Base-by-base conservation (phyloP, 2,329 filamentous ascomycete genomes). In the Westerdykella sp. region DNA sequence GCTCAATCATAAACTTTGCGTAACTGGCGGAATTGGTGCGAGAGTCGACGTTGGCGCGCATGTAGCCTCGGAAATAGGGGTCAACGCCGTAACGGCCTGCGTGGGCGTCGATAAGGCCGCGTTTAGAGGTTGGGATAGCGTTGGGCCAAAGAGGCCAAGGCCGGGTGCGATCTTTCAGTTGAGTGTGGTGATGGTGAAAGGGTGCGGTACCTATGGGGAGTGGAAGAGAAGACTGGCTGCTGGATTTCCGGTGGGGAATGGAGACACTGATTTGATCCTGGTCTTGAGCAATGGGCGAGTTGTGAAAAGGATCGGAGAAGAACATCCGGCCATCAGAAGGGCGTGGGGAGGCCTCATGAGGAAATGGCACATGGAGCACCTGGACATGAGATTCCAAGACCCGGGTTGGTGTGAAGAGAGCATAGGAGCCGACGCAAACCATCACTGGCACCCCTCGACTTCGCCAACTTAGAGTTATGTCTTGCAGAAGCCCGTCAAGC, bases 81-180 rank as follows among this genome's bases (percentile, higher is more conserved):
- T 59, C 57, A 3, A 45, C 34, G 15, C 54, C 57, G 32, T 60
- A 59, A 11, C 53, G 48, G 9, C 53, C 55, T 6, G 51, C 46
- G 28, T 53, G 43, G 11, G 34, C 44, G 23, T 42, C 42, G 43
- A 59, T 53, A 15, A 56, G 37, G 15, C 46, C 41, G 14, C 51
- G 47, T 32, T 59, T 59, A 16, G 39, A 45, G 2, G 46, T 45
- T 5, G 54, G 57, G n/a, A 60, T 54, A 14, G 57, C 50, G 15
- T 57, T 57, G 10, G 53, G 55, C 48, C 55, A 57, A 6, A 56
- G 41, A 32, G 55, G 49, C 49, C 52, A 52, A 10, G 56, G 55
- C 16, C 34, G 37, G 16, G 56, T 51, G 16, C 47, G 46, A 40
- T 59, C 55, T 7, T 44, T 42, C 16, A 48, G 39, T 18, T 48